Evolutionary conservation across 163 green algal species (phyloP).

Genomic region (Picocystis sp.): DNA sequence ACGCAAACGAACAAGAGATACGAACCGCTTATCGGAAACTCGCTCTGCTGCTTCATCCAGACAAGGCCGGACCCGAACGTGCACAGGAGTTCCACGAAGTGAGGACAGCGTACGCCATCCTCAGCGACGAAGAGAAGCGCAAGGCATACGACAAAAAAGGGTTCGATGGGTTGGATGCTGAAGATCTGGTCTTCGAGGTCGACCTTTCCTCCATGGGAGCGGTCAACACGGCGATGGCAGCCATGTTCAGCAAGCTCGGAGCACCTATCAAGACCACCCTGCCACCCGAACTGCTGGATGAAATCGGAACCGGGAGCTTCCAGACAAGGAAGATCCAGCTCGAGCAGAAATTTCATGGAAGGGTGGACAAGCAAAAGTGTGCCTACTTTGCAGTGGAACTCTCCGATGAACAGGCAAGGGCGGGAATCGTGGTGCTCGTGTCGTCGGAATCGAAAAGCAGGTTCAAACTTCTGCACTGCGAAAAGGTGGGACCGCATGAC

Average conservation of each 20-base stretch:
- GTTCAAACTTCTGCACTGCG: constrained; percentile 27
- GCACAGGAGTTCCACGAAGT: constrained; percentile 22
- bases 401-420: constrained; percentile 5
- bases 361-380: constrained; percentile 5
- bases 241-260: constrained; percentile 22
- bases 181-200: constrained; percentile 19
- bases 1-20: constrained; percentile 20
- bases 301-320: neutral
- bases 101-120: constrained; percentile 14
- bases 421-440: constrained; percentile 16
- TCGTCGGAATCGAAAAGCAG: constrained; percentile 9
- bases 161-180: constrained; percentile 17
- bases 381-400: constrained; percentile 14
- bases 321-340: constrained; percentile 1
- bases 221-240: constrained; percentile 16
- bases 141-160: constrained; percentile 19
- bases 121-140: constrained; percentile 22
- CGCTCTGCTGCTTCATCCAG: constrained; percentile 32
- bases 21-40: constrained; percentile 26
- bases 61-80: constrained; percentile 26
- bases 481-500: neutral
- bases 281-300: constrained; percentile 12
- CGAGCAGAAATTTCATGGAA: constrained; percentile 5
- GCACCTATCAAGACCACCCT: constrained; percentile 23
- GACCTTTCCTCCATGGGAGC: constrained; percentile 10